phyloP scores from a whole-genome alignment of 257 asterid genomes.

The Nicotiana otophora region DNA sequence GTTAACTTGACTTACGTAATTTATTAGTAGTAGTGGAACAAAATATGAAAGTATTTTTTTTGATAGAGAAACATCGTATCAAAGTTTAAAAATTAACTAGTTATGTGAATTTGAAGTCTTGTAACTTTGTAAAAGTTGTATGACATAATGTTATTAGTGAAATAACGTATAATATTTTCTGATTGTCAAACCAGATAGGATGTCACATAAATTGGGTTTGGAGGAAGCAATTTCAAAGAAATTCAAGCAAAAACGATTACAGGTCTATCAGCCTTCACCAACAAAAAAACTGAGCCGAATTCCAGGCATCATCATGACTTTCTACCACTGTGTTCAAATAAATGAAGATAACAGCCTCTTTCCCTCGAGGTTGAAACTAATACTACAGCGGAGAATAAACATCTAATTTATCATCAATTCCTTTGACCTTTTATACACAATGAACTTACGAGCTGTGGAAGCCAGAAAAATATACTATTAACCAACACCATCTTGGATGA shows the following conservation, averaged over 20 bases:
- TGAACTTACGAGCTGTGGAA: too few relatives aligned
- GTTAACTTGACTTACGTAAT: background rate
- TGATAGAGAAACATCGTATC: background rate
- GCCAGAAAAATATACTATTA: too few relatives aligned
- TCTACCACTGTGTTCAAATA: background rate
- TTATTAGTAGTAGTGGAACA: background rate
- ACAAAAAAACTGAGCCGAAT: background rate
- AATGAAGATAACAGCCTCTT: constrained; percentile 5
- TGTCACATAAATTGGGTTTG: background rate
- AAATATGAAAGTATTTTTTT: background rate
- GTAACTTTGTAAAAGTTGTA: background rate
- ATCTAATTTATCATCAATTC: background rate
- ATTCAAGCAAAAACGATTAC: too few relatives aligned
- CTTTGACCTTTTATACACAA: background rate
- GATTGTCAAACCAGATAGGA: background rate
- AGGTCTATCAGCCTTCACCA: background rate
- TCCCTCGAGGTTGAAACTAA: background rate
- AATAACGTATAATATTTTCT: background rate
- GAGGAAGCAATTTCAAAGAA: background rate
- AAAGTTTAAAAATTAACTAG: background rate
- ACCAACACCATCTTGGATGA: background rate
- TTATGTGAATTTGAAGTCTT: background rate
- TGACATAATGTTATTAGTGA: background rate
- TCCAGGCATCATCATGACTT: background rate
- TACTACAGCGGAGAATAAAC: background rate